Percentiles rank a stretch among this genome's conserved stretches.
Conservation (phyloP, 768 basidiomycete species). For the Suillus discolor region DNA sequence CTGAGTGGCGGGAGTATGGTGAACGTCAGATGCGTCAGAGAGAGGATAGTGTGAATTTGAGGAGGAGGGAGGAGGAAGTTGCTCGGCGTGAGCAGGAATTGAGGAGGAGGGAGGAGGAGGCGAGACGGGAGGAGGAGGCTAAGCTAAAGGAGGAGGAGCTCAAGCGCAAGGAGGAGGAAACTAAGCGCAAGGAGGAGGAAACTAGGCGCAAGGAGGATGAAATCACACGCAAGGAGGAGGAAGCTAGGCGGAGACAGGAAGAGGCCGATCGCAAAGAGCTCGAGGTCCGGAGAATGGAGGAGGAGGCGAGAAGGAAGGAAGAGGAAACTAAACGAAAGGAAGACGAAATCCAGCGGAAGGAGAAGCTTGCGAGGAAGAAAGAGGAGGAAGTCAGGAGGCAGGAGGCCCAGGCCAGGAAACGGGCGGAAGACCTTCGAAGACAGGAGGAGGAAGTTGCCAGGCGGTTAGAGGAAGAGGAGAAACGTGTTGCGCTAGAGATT, state of each 20-base stretch:
- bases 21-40: conserved; percentile 35
- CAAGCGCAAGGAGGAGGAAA: conserved; percentile 27
- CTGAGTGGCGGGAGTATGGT: conserved; percentile 32
- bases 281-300: conserved; percentile 24
- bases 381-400: conserved; percentile 27
- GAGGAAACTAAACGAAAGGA: conserved; percentile 21
- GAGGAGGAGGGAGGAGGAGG: conserved; percentile 39
- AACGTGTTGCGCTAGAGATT: conserved; percentile 15
- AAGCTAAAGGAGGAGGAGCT: conserved; percentile 21
- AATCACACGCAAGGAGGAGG: conserved; percentile 25
- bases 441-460: conserved; percentile 27
- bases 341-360: conserved; percentile 30
- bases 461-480: conserved; percentile 24
- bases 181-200: conserved; percentile 26
- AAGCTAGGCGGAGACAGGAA: conserved; percentile 26
- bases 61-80: conserved; percentile 37
- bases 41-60: conserved; percentile 27
- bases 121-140: conserved; percentile 28
- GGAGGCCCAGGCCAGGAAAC: conserved; percentile 19
- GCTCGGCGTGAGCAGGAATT: conserved; percentile 35
- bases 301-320: conserved; percentile 26
- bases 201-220: conserved; percentile 32
- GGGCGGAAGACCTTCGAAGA: conserved; percentile 21
- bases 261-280: conserved; percentile 26
- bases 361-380: conserved; percentile 26